Percentiles rank a stretch among this genome's conserved stretches.
phyloP scores from a whole-genome alignment of 2,329 filamentous ascomycete genomes.

The Spiromastix sp. region DNA sequence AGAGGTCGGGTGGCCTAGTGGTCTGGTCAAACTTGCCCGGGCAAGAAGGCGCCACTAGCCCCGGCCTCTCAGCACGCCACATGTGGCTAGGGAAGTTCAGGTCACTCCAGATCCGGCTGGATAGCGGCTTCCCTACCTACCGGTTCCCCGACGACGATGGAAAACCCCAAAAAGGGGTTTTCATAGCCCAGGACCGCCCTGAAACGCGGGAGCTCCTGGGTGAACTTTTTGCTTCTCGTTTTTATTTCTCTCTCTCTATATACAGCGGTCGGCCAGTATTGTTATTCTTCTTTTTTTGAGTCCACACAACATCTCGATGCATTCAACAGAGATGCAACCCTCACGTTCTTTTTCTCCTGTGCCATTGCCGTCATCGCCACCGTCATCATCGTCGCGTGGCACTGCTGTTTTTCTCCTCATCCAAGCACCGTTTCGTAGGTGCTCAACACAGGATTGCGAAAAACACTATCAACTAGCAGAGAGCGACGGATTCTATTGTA shows the following conservation, averaged over 20 bases:
- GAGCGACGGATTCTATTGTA: no score
- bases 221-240: slow-evolving; percentile 3
- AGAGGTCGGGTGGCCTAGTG: slow-evolving; percentile 2
- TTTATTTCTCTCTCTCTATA: neutral
- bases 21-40: no score
- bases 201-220: slow-evolving; percentile 2
- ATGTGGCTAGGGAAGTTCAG: neutral
- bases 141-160: slow-evolving; percentile 1
- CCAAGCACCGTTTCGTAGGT: no score
- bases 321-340: no score
- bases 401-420: no score
- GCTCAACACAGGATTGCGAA: no score
- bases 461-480: no score
- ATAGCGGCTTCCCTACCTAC: slow-evolving; percentile 1
- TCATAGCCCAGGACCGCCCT: slow-evolving; percentile 4
- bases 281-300: neutral
- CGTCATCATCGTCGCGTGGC: no score
- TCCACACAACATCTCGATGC: no score
- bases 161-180: slow-evolving; percentile 4
- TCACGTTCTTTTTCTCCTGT: no score
- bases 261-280: neutral
- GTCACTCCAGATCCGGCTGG: slow-evolving; percentile 2
- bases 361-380: no score
- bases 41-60: neutral
- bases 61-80: neutral